phyloP scores from a whole-genome alignment of 2,329 filamentous ascomycete species.

The Exophiala sp. region DNA sequence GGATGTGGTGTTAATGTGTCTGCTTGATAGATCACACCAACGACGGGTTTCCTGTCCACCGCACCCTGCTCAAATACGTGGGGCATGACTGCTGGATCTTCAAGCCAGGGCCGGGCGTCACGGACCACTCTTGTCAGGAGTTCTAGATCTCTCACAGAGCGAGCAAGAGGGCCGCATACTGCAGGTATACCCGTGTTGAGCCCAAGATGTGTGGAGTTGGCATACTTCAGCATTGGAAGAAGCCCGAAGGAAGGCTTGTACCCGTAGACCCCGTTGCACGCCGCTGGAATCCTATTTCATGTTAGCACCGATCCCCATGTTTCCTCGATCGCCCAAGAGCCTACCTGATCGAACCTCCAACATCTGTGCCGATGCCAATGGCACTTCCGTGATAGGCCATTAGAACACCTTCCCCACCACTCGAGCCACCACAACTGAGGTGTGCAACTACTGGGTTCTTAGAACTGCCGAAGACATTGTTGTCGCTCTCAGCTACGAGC shows the following conservation, averaged over 20 bases:
- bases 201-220: constrained; percentile 4
- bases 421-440: constrained; percentile 61
- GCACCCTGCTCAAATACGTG: constrained; percentile 33
- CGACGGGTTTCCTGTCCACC: constrained; percentile 51
- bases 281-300: constrained; percentile 39
- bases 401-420: constrained; percentile 62
- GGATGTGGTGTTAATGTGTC: constrained; percentile 54
- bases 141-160: constrained; percentile 47
- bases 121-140: constrained; percentile 42
- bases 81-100: constrained; percentile 50
- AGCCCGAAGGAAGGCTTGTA: constrained; percentile 45
- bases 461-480: constrained; percentile 56
- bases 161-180: constrained; percentile 53
- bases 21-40: constrained; percentile 54
- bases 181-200: constrained; percentile 42
- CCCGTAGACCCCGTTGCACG: constrained; percentile 51
- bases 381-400: constrained; percentile 56
- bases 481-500: constrained; percentile 54
- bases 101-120: constrained; percentile 48
- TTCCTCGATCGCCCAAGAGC: background rate
- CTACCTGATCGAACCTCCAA: constrained; percentile 45
- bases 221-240: constrained; percentile 34
- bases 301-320: background rate
- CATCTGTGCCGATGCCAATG: constrained; percentile 61
- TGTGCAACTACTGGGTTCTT: constrained; percentile 61